Percentiles rank a stretch among this genome's conserved stretches.
Conservation (phyloP, 176 grass and related monocot genomes). For the Oryza longistaminata region DNA sequence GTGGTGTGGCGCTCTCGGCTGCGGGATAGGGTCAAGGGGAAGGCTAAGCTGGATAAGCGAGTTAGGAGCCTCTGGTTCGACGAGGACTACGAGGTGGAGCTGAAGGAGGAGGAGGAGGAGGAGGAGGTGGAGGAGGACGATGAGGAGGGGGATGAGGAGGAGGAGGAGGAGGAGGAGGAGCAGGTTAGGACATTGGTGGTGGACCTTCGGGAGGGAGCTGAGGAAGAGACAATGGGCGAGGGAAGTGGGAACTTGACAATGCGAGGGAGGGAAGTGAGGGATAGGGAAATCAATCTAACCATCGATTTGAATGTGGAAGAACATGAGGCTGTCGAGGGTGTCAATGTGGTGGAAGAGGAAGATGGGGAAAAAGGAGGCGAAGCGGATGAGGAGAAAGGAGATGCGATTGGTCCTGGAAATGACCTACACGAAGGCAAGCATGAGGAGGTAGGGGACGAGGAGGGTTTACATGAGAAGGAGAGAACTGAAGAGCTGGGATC, state of each 20-base stretch:
- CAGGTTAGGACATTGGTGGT: constrained; percentile 28
- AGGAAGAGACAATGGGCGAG: constrained; percentile 14
- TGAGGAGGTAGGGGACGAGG: constrained; percentile 14
- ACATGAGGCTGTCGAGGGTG: constrained; percentile 19
- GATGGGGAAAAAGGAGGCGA: neutral
- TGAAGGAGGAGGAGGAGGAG: constrained; percentile 19
- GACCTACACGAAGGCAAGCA: neutral
- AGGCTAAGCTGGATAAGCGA: constrained; percentile 38
- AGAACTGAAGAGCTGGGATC: constrained; percentile 24
- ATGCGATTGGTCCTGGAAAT: constrained; percentile 2
- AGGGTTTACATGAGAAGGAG: constrained; percentile 28
- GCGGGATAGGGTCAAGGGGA: constrained; percentile 73
- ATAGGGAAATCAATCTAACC: constrained; percentile 54
- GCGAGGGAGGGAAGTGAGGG: constrained; percentile 39
- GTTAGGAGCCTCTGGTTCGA: constrained; percentile 42
- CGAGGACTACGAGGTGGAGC: constrained; percentile 18
- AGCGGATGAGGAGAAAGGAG: neutral
- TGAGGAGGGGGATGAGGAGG: constrained; percentile 18
- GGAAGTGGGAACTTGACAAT: constrained; percentile 30
- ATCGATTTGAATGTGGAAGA: constrained; percentile 47
- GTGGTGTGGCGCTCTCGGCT: constrained; percentile 62
- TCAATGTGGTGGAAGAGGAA: constrained; percentile 33
- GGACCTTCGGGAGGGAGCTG: constrained; percentile 30
- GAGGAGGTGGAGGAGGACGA: constrained; percentile 27
- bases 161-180: constrained; percentile 20